These are phyloP conservation scores for Aquilaria yunnanensis DNA, from an alignment of 345 rosid species.

Conservation along the genomic window DNA sequence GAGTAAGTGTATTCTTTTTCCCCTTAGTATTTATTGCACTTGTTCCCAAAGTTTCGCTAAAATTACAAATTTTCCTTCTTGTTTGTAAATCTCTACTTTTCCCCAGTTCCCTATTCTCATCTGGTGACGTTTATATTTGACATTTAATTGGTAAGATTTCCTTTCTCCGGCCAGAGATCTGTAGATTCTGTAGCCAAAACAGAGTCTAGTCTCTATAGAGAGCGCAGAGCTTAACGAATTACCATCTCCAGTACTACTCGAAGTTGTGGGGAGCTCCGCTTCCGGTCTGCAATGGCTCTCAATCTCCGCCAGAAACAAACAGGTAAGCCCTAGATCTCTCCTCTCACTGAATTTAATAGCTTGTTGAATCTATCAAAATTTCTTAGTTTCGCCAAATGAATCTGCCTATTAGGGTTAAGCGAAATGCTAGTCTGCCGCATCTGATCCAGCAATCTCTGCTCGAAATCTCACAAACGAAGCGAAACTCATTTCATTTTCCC, in stretches of 20 bases:
- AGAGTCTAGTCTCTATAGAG: background rate
- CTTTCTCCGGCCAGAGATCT: background rate
- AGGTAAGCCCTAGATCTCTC: constrained; percentile 40
- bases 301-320: constrained; percentile 95
- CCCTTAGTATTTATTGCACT: too few relatives aligned
- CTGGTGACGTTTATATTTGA: too few relatives aligned
- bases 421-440: background rate
- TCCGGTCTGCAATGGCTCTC: constrained; percentile 67
- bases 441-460: too few relatives aligned
- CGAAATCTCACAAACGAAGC: background rate
- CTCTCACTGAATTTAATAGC: background rate
- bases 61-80: too few relatives aligned
- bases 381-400: background rate
- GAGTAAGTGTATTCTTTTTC: too few relatives aligned
- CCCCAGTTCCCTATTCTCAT: too few relatives aligned
- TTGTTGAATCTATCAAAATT: background rate
- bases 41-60: too few relatives aligned
- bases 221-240: background rate
- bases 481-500: constrained; percentile 2
- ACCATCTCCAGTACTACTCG: background rate
- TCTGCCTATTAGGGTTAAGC: background rate
- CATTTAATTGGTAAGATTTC: background rate
- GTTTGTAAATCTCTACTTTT: too few relatives aligned
- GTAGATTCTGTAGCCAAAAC: background rate
- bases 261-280: background rate